Conservation (phyloP, 2,329 filamentous ascomycete genomes). For the Orbilia blumenaviensis region DNA sequence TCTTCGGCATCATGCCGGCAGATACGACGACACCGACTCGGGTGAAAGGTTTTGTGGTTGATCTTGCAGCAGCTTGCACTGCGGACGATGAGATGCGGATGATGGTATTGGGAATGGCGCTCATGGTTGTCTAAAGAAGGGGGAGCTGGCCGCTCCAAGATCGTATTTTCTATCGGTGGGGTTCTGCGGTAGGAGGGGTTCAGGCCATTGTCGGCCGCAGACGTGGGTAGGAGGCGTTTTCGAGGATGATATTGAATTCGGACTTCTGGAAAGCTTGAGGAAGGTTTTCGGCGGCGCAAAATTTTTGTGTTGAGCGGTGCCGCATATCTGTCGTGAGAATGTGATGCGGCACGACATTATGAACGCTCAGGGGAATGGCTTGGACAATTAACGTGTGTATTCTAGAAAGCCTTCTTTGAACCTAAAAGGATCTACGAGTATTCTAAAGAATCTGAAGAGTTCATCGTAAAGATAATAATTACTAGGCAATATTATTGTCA, state of each 20-base stretch:
- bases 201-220: slow-evolving; percentile 31
- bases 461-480: too few species aligned
- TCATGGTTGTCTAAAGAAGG: slow-evolving; percentile 6
- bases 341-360: slow-evolving; percentile 14
- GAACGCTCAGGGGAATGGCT: too few species aligned
- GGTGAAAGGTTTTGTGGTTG: slow-evolving; percentile 21
- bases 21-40: slow-evolving; percentile 75
- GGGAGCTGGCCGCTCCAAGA: neutral
- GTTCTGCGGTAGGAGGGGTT: neutral
- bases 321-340: neutral
- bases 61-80: slow-evolving; percentile 3
- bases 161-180: neutral
- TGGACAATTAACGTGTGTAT: too few species aligned
- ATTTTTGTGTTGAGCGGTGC: slow-evolving; percentile 28
- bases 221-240: neutral
- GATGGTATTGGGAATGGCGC: slow-evolving; percentile 8
- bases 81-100: neutral
- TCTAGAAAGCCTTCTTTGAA: too few species aligned
- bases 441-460: too few species aligned
- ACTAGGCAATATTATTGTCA: too few species aligned
- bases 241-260: neutral
- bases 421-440: too few species aligned
- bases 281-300: slow-evolving; percentile 14
- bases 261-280: neutral
- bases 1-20: slow-evolving; percentile 79